phyloP scores from a whole-genome alignment of 371 early-diverging fungal species.

The Mortierella sp. region DNA sequence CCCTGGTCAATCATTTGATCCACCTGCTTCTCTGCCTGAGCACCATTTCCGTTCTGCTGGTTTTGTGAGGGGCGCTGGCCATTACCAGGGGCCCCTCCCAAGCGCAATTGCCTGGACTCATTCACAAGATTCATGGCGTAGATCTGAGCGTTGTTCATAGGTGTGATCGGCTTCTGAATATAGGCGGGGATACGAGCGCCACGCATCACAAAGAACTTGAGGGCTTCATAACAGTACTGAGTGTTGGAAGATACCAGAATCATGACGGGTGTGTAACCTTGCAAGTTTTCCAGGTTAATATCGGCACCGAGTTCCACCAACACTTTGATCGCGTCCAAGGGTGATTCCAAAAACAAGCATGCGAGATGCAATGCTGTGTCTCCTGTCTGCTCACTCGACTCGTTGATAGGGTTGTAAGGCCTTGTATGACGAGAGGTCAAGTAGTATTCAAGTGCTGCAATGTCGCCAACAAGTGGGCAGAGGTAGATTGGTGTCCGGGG shows the following conservation, averaged over 20 bases:
- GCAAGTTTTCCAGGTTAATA: slow-evolving; percentile 49
- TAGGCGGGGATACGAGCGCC: slow-evolving; percentile 52
- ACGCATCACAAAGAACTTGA: slow-evolving; percentile 47
- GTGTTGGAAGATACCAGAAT: slow-evolving; percentile 52
- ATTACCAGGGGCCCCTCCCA: slow-evolving; percentile 1
- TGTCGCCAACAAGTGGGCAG: slow-evolving; percentile 47
- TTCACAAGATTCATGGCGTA: slow-evolving; percentile 44
- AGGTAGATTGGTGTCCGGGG: slow-evolving; percentile 44
- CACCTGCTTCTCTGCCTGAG: neutral
- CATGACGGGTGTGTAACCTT: slow-evolving; percentile 48
- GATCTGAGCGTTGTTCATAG: slow-evolving; percentile 37
- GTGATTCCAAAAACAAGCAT: slow-evolving; percentile 45
- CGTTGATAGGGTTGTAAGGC: slow-evolving; percentile 48
- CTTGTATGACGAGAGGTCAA: slow-evolving; percentile 7
- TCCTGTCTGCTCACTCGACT: slow-evolving; percentile 45
- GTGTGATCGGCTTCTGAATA: slow-evolving; percentile 48
- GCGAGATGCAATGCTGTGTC: slow-evolving; percentile 51
- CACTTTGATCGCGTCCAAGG: slow-evolving; percentile 49
- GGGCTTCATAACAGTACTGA: slow-evolving; percentile 49
- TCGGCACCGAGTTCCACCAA: slow-evolving; percentile 51
- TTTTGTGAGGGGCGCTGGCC: neutral
- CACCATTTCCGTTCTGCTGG: neutral
- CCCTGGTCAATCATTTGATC: slow-evolving; percentile 23
- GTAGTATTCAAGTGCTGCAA: slow-evolving; percentile 32
- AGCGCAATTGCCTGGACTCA: slow-evolving; percentile 22